phyloP scores from a whole-genome alignment of 768 basidiomycete genomes.

The Gymnopilus junonius region DNA sequence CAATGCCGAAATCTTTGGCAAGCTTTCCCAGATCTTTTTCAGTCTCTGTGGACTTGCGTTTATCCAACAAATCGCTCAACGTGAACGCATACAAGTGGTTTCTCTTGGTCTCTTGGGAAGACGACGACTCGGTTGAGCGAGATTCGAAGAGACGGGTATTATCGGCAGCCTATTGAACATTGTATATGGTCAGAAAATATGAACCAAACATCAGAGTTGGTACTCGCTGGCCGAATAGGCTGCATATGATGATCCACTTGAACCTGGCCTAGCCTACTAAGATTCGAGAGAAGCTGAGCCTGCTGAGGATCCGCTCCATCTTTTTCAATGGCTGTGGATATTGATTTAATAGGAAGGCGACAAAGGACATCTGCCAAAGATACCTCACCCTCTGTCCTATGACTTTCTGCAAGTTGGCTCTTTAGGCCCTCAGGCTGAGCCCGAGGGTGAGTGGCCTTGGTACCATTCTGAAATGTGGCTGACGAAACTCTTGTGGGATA shows the following conservation, averaged over 20 bases:
- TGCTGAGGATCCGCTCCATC: constrained; percentile 79
- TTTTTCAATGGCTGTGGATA: constrained; percentile 52
- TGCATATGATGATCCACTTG: constrained; percentile 69
- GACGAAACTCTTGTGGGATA: constrained; percentile 41
- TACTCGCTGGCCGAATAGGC: constrained; percentile 50
- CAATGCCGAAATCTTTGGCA: constrained; percentile 58
- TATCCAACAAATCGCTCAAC: constrained; percentile 64
- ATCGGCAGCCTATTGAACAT: constrained; percentile 22
- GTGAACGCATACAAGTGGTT: constrained; percentile 60
- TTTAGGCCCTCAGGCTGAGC: constrained; percentile 4
- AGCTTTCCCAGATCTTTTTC: constrained; percentile 50
- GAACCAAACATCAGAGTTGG: background rate
- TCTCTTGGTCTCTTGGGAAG: constrained; percentile 37
- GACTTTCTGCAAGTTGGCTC: constrained; percentile 21
- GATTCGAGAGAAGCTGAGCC: constrained; percentile 70
- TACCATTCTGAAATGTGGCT: background rate
- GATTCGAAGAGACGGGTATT: constrained; percentile 53
- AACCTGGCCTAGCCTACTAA: constrained; percentile 69
- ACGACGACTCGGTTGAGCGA: constrained; percentile 52
- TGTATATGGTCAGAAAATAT: background rate
- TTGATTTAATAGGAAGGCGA: background rate
- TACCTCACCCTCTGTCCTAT: constrained; percentile 25
- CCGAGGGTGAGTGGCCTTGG: background rate
- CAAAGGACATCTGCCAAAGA: background rate
- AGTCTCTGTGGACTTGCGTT: constrained; percentile 54